These are phyloP conservation scores for Xylariaceae sp. DNA, from an alignment of 2,329 filamentous ascomycete species.

Conservation along the genomic window DNA sequence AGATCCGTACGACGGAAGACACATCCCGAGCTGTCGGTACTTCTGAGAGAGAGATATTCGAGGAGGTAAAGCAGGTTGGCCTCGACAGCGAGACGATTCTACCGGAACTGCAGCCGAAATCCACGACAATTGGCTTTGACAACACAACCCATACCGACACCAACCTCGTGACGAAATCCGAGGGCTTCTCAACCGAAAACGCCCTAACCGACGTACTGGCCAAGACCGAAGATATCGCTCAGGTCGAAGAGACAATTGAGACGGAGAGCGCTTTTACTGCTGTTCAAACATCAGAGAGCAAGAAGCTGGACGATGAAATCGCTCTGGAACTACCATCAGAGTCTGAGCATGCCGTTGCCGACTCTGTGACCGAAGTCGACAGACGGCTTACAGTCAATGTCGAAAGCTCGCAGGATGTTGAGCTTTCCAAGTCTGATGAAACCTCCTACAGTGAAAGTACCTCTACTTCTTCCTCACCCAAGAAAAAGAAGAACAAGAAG, in stretches of 20 bases:
- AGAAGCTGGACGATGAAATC: neutral
- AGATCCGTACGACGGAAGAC: too few relatives aligned
- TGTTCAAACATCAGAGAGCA: too few relatives aligned
- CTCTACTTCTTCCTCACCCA: conserved; percentile 13
- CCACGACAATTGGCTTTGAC: too few relatives aligned
- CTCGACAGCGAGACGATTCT: neutral
- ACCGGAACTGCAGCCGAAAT: neutral
- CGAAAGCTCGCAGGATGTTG: neutral
- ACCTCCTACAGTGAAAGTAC: neutral
- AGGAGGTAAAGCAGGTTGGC: neutral
- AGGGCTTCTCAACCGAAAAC: neutral
- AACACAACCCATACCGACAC: too few relatives aligned
- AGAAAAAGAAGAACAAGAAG: conserved; percentile 30
- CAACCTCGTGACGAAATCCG: too few relatives aligned
- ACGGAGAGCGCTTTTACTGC: too few relatives aligned
- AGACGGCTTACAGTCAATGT: neutral
- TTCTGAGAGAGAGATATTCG: neutral
- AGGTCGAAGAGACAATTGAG: too few relatives aligned
- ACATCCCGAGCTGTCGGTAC: too few relatives aligned
- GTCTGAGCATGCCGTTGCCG: neutral
- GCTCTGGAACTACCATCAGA: neutral
- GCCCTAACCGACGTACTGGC: neutral
- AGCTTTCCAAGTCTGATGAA: neutral
- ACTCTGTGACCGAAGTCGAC: neutral
- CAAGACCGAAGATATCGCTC: conserved; percentile 3